Evolutionary conservation across 495 filamentous ascomycete genomes (phyloP).

Genomic region (Rhypophila decipiens): DNA sequence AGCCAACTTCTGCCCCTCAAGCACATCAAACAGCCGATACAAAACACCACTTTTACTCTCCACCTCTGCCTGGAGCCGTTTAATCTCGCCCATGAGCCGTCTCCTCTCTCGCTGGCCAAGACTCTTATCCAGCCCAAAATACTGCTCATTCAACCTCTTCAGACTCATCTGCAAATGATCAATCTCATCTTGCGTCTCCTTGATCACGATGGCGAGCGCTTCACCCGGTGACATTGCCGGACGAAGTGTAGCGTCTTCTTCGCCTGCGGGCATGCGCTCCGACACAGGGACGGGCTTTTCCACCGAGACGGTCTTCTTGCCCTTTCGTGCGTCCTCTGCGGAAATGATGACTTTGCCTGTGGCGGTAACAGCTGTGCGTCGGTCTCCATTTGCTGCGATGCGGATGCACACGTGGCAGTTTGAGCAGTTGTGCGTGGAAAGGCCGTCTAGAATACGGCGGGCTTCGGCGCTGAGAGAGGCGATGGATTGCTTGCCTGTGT

Average conservation of each 20-base stretch:
- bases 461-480: conserved; percentile 41
- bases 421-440: conserved; percentile 57
- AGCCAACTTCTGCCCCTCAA: conserved; percentile 69
- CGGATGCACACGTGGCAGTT: conserved; percentile 73
- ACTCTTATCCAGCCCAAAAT: conserved; percentile 63
- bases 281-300: conserved; percentile 67
- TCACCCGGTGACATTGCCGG: conserved; percentile 67
- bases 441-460: conserved; percentile 51
- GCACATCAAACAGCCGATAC: conserved; percentile 82
- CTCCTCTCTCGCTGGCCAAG: conserved; percentile 61
- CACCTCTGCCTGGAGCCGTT: conserved; percentile 55
- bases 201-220: conserved; percentile 74
- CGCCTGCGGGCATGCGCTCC: conserved; percentile 50
- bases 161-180: conserved; percentile 69
- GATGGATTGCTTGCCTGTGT: conserved; percentile 9
- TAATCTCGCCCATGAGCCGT: conserved; percentile 56
- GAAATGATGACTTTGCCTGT: conserved; percentile 14
- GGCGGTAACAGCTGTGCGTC: conserved; percentile 1
- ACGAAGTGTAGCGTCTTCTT: conserved; percentile 69
- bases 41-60: conserved; percentile 82
- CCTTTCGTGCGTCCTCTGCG: conserved; percentile 18
- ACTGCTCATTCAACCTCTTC: conserved; percentile 48
- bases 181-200: conserved; percentile 75
- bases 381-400: conserved; percentile 38
- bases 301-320: conserved; percentile 53